A percentile compares a stretch with the other conserved stretches of the same genome.
phyloP scores from a whole-genome alignment of 441 rosid genomes.

The Pelargonium citronellum region DNA sequence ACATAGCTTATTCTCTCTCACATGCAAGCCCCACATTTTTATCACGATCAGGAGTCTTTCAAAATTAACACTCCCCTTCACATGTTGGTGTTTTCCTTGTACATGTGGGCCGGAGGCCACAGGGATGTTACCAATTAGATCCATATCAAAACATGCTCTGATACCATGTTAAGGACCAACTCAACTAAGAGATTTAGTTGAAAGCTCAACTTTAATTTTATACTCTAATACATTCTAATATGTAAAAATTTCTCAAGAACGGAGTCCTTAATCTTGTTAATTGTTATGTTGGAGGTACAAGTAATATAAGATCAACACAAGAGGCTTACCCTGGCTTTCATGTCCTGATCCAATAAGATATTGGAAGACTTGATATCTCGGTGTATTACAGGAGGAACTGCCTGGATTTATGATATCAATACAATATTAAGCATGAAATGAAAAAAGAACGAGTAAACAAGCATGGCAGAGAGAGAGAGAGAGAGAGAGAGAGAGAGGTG shows the following conservation, averaged over 20 bases:
- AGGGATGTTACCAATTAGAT: too few species aligned
- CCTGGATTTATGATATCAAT: constrained; percentile 37
- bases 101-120: too few species aligned
- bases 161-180: too few species aligned
- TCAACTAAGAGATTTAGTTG: too few species aligned
- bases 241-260: neutral
- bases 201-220: too few species aligned
- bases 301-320: neutral
- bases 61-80: too few species aligned
- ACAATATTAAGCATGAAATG: neutral
- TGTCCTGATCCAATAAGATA: constrained; percentile 82
- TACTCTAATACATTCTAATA: neutral
- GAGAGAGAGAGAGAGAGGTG: neutral
- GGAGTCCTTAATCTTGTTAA: neutral
- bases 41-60: too few species aligned
- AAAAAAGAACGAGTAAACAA: neutral
- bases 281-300: neutral
- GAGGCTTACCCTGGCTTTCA: constrained; percentile 81
- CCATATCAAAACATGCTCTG: too few species aligned
- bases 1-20: too few species aligned
- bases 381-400: constrained; percentile 93
- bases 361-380: constrained; percentile 92
- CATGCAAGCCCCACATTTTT: too few species aligned
- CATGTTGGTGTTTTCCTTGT: too few species aligned
- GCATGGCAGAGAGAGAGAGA: neutral